phyloP scores from a whole-genome alignment of 768 basidiomycete genomes.

The Chalciporus chontae region DNA sequence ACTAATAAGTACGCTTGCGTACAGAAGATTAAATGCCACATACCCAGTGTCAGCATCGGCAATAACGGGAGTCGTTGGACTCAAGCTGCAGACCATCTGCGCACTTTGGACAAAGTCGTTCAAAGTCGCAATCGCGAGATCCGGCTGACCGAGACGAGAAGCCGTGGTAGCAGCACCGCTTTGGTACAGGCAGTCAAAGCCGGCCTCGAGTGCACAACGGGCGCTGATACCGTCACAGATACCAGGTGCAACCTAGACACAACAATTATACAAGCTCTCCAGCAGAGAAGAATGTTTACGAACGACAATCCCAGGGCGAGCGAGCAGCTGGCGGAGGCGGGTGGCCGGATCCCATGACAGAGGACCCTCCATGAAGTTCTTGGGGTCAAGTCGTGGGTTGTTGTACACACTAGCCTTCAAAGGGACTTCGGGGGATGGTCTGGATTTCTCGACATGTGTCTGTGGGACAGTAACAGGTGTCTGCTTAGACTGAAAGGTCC shows the following conservation, averaged over 20 bases:
- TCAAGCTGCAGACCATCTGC: slow-evolving; percentile 65
- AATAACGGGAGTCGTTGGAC: slow-evolving; percentile 66
- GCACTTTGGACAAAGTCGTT: slow-evolving; percentile 74
- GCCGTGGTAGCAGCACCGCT: slow-evolving; percentile 81
- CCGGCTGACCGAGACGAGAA: slow-evolving; percentile 74
- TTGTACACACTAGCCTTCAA: slow-evolving; percentile 42
- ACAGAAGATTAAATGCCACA: not conserved
- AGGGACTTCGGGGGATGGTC: slow-evolving; percentile 8
- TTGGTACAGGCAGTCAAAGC: slow-evolving; percentile 75
- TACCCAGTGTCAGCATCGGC: slow-evolving; percentile 81
- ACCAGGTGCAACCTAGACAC: slow-evolving; percentile 62
- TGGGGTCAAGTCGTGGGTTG: slow-evolving; percentile 66
- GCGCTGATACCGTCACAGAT: slow-evolving; percentile 81
- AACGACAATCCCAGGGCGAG: slow-evolving; percentile 73
- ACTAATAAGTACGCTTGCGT: slow-evolving; percentile 7
- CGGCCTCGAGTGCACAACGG: slow-evolving; percentile 74
- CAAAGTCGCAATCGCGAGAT: slow-evolving; percentile 72
- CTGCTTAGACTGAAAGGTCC: slow-evolving; percentile 6
- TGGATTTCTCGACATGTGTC: slow-evolving; percentile 5
- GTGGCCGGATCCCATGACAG: slow-evolving; percentile 68
- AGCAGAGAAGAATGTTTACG: slow-evolving; percentile 19
- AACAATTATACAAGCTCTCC: not conserved
- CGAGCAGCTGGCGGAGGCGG: slow-evolving; percentile 65
- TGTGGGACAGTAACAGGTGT: not conserved
- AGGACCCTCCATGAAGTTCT: slow-evolving; percentile 66